Evolutionary conservation across 441 rosid species (phyloP), one percentile per base, ranked within the genome.

Genomic region (Eruca vesicaria): DNA sequence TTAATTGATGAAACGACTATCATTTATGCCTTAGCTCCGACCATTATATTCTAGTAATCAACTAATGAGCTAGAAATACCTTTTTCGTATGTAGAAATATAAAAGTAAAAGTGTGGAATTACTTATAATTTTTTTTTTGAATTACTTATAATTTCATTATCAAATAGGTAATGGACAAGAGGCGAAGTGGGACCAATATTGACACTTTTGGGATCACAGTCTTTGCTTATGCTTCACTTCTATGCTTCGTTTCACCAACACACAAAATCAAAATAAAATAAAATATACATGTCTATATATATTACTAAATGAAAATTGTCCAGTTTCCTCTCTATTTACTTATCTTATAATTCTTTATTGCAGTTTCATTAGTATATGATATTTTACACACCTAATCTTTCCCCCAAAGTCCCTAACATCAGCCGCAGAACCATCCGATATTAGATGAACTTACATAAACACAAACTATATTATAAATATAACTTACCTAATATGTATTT

Each of bases 171-270:
- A 41, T 71, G 72, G 82, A 75, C 77, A 79, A 71, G 72, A 71
- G 69, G 79, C 73, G 18, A 53, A 59, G 88, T 83, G 80, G 87
- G 89, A 80, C 82, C 86, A 67, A 58, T 66, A 80, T 79, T 81
- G 85, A 87, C 87, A 85, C 83, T 78, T 77, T 78, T 68, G 35
- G 90, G 84, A 85, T 91, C 72, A 83, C 89, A 87, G 87, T 60
- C 57, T 83, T 89, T 81, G 81, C 94, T 87, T 91, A 85, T 84
- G 93, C 97, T 93, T 93, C 88, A 93, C 97, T 91, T 85, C 91
- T 83, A 67, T 83, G 76, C 89, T 83, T 87, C 72, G 71, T 70
- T 77, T 65, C 80, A 81, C 63, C 82, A 57, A 79, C 79, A 78
- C 79, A 83, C 64, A 80, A 70, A 76, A 38, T 63, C 68, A 69